Conservation (phyloP, 2,329 filamentous ascomycete species). For the Cryphonectria radicalis region DNA sequence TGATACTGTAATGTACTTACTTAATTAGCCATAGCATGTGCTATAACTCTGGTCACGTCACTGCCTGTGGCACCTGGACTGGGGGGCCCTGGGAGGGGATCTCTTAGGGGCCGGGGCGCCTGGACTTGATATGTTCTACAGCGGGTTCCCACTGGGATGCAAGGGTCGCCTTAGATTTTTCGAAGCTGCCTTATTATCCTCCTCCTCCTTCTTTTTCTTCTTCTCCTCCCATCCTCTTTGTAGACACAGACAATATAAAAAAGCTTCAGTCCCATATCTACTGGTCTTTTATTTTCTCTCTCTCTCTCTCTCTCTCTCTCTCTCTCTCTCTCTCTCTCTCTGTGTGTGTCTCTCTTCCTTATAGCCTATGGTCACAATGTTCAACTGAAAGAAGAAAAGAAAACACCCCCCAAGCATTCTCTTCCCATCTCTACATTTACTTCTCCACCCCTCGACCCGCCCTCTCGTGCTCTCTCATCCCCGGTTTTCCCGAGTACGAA, state of each 20-base stretch:
- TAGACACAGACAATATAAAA: background rate
- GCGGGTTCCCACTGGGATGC: background rate
- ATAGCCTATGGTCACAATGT: background rate
- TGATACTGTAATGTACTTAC: background rate
- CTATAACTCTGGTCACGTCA: constrained; percentile 1
- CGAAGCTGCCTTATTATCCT: background rate
- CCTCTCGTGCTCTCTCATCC: background rate
- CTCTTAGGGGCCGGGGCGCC: background rate
- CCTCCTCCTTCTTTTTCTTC: background rate
- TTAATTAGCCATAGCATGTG: background rate
- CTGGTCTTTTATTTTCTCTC: background rate
- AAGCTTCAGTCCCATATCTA: background rate
- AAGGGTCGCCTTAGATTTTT: constrained; percentile 6
- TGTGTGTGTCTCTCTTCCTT: no score
- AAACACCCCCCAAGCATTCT: no score
- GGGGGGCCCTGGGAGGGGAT: background rate
- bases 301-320: no score
- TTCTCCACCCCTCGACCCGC: background rate
- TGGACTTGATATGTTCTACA: background rate
- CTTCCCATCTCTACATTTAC: background rate
- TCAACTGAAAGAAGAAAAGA: background rate
- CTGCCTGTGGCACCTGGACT: background rate
- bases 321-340: background rate
- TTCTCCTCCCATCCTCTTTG: no score
- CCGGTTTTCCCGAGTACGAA: background rate